phyloP scores from a whole-genome alignment of 2,329 filamentous ascomycete species.

The Pseudopyrenochaeta lycopersici region DNA sequence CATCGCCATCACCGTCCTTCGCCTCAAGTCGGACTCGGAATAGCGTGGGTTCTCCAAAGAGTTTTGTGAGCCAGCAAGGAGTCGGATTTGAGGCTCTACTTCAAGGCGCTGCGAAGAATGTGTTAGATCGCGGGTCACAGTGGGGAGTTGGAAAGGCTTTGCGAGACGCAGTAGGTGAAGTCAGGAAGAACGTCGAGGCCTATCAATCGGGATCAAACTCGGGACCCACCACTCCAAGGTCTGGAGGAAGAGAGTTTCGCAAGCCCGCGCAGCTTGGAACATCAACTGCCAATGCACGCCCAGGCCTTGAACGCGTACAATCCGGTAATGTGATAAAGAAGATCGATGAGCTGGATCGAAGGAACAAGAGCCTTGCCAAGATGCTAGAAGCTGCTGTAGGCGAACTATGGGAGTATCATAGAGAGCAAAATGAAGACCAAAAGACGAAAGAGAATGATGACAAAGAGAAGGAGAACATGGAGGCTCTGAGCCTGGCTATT shows the following conservation, averaged over 20 bases:
- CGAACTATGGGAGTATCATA: constrained; percentile 69
- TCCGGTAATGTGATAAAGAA: constrained; percentile 38
- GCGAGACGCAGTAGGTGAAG: constrained; percentile 81
- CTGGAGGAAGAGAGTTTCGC: constrained; percentile 46
- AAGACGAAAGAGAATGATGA: constrained; percentile 37
- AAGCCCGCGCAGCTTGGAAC: constrained; percentile 39
- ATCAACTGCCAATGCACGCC: constrained; percentile 17
- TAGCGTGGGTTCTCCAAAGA: constrained; percentile 37
- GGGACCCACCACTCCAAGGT: constrained; percentile 42
- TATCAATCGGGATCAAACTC: constrained; percentile 58
- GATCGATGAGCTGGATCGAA: constrained; percentile 63
- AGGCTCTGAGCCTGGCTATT: constrained; percentile 57
- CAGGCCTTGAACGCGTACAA: constrained; percentile 26
- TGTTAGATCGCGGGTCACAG: constrained; percentile 76
- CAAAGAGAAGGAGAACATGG: constrained; percentile 44
- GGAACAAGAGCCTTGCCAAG: constrained; percentile 72
- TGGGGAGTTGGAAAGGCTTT: constrained; percentile 83
- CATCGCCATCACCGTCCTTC: constrained; percentile 37
- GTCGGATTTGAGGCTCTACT: constrained; percentile 72
- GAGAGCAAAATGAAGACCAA: constrained; percentile 56
- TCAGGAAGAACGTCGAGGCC: constrained; percentile 76
- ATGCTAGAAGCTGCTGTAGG: constrained; percentile 74
- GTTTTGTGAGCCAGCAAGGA: constrained; percentile 39
- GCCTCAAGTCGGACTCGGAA: constrained; percentile 35
- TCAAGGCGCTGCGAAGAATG: constrained; percentile 78